Percentiles rank a stretch among this genome's conserved stretches.
phyloP scores from a whole-genome alignment of 2,329 filamentous ascomycete species.

The Neofusicoccum ribis region DNA sequence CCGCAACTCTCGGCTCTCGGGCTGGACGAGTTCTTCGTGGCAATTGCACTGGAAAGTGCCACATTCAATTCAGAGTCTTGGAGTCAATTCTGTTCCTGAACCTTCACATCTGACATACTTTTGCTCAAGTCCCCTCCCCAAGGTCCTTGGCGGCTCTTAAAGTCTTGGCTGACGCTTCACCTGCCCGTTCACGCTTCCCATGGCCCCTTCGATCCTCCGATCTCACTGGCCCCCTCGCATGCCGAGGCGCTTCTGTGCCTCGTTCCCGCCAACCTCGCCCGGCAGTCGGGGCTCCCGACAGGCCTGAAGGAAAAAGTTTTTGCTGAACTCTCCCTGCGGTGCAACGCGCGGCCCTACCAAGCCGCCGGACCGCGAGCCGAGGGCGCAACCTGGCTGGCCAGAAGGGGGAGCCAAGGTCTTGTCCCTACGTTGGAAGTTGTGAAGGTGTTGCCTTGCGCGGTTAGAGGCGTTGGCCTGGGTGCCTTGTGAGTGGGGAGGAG shows the following conservation, averaged over 20 bases:
- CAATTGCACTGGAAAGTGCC: too few species aligned
- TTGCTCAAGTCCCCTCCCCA: neutral
- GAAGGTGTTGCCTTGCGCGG: neutral
- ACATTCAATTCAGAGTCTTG: neutral
- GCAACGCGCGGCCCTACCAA: constrained; percentile 15
- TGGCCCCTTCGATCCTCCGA: neutral
- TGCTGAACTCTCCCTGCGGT: neutral
- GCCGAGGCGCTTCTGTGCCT: neutral
- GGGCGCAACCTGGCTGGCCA: constrained; percentile 16
- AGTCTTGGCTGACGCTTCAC: neutral
- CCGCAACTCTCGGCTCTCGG: too few species aligned
- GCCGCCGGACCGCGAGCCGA: constrained; percentile 11
- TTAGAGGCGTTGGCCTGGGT: constrained; percentile 8
- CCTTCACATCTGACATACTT: neutral
- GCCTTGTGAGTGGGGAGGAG: neutral
- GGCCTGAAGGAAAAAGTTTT: neutral
- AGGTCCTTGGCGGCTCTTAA: neutral
- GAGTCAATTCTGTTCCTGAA: neutral
- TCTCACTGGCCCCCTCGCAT: neutral
- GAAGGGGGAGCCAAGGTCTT: constrained; percentile 18
- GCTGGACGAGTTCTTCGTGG: too few species aligned
- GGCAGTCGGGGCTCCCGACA: neutral
- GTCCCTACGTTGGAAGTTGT: constrained; percentile 18
- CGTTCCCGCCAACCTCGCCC: neutral
- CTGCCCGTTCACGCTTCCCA: neutral